Conservation (phyloP, 2,329 filamentous ascomycete genomes). For the Sordariomycetes sp. region DNA sequence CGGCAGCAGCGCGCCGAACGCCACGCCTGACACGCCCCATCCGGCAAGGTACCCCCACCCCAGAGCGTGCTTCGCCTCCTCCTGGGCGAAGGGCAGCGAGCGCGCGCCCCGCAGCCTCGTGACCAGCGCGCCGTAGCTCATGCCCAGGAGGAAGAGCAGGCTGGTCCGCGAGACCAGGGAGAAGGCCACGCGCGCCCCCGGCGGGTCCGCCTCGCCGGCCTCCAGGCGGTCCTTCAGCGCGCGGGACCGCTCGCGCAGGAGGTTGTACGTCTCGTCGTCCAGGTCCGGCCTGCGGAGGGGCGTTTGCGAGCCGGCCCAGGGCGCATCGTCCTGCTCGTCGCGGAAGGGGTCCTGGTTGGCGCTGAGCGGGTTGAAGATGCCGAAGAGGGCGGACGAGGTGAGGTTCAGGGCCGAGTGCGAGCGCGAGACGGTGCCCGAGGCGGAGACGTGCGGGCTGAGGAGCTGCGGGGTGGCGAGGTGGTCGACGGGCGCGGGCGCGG, state of each 20-base stretch:
- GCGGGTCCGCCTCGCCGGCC: slow-evolving; percentile 16
- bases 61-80: slow-evolving; percentile 14
- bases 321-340: slow-evolving; percentile 41
- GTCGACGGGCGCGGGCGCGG: slow-evolving; percentile 26
- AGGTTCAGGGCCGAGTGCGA: slow-evolving; percentile 76
- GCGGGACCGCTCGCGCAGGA: slow-evolving; percentile 28
- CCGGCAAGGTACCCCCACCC: slow-evolving; percentile 51
- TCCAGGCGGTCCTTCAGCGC: slow-evolving; percentile 20
- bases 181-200: slow-evolving; percentile 19
- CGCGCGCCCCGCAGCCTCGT: slow-evolving; percentile 64
- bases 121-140: slow-evolving; percentile 74
- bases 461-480: slow-evolving; percentile 27
- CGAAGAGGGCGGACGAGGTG: slow-evolving; percentile 78
- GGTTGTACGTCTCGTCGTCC: slow-evolving; percentile 32
- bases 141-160: slow-evolving; percentile 67
- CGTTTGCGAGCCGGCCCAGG: slow-evolving; percentile 70
- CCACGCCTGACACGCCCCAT: slow-evolving; percentile 74
- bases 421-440: slow-evolving; percentile 23
- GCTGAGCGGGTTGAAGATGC: slow-evolving; percentile 71
- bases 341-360: slow-evolving; percentile 36
- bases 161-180: slow-evolving; percentile 46
- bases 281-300: slow-evolving; percentile 36
- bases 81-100: slow-evolving; percentile 31
- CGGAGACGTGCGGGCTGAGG: slow-evolving; percentile 11
- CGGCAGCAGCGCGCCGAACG: slow-evolving; percentile 69